These are phyloP conservation scores for Tuber borchii DNA, from an alignment of 495 filamentous ascomycete genomes.

Conservation along the genomic window DNA sequence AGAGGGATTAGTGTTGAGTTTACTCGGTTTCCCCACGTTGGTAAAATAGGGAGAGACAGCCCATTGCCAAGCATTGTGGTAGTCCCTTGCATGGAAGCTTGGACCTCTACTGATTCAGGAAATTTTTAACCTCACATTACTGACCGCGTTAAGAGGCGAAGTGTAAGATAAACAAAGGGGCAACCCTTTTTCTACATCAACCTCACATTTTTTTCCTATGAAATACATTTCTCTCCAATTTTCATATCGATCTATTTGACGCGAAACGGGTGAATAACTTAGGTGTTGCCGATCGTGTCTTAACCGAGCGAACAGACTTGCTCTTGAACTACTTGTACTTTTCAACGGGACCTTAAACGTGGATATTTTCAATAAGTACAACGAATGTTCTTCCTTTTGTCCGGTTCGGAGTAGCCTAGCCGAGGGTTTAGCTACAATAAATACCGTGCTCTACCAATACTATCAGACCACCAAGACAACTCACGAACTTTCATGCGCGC, in stretches of 20 bases:
- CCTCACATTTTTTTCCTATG: neutral
- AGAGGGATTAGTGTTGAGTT: neutral
- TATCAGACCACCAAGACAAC: neutral
- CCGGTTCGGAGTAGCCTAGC: neutral
- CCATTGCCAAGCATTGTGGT: neutral
- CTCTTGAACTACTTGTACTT: neutral
- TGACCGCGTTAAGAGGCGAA: neutral
- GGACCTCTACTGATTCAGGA: neutral
- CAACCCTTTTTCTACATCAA: neutral
- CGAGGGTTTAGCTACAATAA: neutral
- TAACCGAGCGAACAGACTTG: neutral
- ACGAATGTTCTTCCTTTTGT: neutral
- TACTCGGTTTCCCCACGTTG: neutral
- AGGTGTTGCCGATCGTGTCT: neutral
- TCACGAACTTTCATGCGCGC: neutral
- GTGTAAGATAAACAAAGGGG: neutral
- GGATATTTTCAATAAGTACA: neutral
- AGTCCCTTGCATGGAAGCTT: slow-evolving; percentile 3
- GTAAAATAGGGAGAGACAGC: neutral
- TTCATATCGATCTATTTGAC: neutral
- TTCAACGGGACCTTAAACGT: neutral
- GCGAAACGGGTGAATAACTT: neutral
- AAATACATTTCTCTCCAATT: neutral
- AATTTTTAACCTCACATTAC: neutral
- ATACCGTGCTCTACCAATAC: neutral